Base-by-base conservation (phyloP, 495 filamentous ascomycete genomes). In the Aspergillus haitiensis region DNA sequence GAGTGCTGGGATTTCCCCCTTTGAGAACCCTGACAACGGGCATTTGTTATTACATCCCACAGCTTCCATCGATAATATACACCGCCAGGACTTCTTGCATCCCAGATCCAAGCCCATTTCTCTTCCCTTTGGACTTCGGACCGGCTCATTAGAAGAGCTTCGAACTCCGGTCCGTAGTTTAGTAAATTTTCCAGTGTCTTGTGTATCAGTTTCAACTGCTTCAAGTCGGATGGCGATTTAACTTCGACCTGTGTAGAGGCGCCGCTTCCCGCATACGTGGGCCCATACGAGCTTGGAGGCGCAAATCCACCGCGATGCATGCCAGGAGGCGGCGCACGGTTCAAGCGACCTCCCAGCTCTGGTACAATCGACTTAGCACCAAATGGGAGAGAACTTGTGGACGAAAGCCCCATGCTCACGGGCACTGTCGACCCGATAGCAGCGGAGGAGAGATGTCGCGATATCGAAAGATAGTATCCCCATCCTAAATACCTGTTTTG, bases 101-200 rank as follows among this genome's bases (percentile, higher is more conserved):
- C 89, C 88, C 89, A 99, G 4, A 99, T 72, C 89, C 91, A 99
- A 0, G 91, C 89, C 86, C 92, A 99, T 67, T 87, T 92, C 64
- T 93, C 88, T 39, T 96, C 89, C 27, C 74, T 78, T 62, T 93
- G 90, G 2, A 97, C 88, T 39, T 88, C 84, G 0, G 85, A 86
- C 15, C 87, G 80, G 37, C 83, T 88, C 94, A 98, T 97, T 3
- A 99, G 82, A 1, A 96, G 79, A 5, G 93, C 93, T 67, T 99
- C 94, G 56, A 97, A 96, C 69, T 95, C 90, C 0, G 89, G 88
- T 0, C 93, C 92, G 61, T 92, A 83, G 10, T 84, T 84, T 18
- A 97, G 67, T 1, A 98, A 77, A 5, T 77, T 78, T 64, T 98
- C 94, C 36, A 96, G 75, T 0, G 92, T 91, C 67, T 86, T 92